Percentiles rank a stretch among this genome's conserved stretches.
phyloP scores from a whole-genome alignment of 768 basidiomycete species.

The Leucosporidium scottii region DNA sequence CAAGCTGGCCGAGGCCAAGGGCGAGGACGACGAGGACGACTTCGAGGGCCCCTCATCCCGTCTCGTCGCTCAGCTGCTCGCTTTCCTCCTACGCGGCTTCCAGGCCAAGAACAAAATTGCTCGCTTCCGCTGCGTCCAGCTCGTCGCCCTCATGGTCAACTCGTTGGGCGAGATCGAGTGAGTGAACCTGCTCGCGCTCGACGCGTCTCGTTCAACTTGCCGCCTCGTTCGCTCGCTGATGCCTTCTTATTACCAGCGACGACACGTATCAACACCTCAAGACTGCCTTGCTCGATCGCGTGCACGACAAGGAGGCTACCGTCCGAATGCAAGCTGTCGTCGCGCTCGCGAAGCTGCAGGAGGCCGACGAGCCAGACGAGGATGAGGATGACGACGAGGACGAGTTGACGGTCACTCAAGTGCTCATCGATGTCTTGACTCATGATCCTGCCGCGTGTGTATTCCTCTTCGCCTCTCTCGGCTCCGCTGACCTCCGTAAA shows the following conservation, averaged over 20 bases:
- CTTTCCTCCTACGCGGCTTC: slow-evolving; percentile 70
- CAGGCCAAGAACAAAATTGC: slow-evolving; percentile 78
- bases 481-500: neutral
- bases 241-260: slow-evolving; percentile 51
- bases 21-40: slow-evolving; percentile 46
- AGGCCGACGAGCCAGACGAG: slow-evolving; percentile 55
- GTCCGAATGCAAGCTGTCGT: slow-evolving; percentile 74
- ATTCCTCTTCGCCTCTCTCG: neutral
- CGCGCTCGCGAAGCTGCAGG: slow-evolving; percentile 68
- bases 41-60: slow-evolving; percentile 64
- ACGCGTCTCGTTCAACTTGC: slow-evolving; percentile 1
- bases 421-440: slow-evolving; percentile 60
- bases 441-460: slow-evolving; percentile 72
- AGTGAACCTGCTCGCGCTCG: slow-evolving; percentile 37
- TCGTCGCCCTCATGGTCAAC: slow-evolving; percentile 70
- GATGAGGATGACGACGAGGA: slow-evolving; percentile 47
- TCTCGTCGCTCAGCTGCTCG: slow-evolving; percentile 60
- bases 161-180: slow-evolving; percentile 81
- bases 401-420: slow-evolving; percentile 49
- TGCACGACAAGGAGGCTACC: slow-evolving; percentile 67
- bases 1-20: slow-evolving; percentile 18
- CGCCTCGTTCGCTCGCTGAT: no score
- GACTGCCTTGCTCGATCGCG: slow-evolving; percentile 58
- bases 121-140: slow-evolving; percentile 68
- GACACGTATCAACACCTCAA: slow-evolving; percentile 63